Evolutionary conservation across 2,329 filamentous ascomycete genomes (phyloP).

Genomic region (Triangularia setosa): DNA sequence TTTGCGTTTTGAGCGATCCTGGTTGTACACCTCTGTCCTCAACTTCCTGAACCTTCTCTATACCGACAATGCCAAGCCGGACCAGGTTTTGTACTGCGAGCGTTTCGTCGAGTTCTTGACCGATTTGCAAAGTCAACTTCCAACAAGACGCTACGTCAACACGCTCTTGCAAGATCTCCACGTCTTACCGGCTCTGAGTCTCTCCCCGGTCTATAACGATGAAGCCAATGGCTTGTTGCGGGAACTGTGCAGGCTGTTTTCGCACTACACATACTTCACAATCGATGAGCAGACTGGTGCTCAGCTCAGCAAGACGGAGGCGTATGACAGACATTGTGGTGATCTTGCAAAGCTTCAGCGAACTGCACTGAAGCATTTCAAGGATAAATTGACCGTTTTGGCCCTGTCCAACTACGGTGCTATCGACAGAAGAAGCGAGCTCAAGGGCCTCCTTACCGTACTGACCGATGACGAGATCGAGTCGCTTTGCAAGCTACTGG

Average conservation of each 20-base stretch:
- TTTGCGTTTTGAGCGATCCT: constrained; percentile 85
- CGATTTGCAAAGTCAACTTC: constrained; percentile 88
- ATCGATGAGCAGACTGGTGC: constrained; percentile 87
- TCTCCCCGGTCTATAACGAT: constrained; percentile 75
- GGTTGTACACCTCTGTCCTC: constrained; percentile 82
- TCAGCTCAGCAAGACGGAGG: constrained; percentile 67
- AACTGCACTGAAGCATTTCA: constrained; percentile 74
- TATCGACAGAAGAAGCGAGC: constrained; percentile 74
- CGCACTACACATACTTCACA: constrained; percentile 82
- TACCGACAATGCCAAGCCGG: constrained; percentile 47
- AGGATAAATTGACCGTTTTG: constrained; percentile 84
- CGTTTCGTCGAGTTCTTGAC: constrained; percentile 88
- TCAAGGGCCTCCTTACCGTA: constrained; percentile 68
- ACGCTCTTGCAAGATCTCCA: constrained; percentile 82
- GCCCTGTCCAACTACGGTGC: constrained; percentile 89
- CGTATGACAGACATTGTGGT: constrained; percentile 76
- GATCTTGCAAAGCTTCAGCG: constrained; percentile 75
- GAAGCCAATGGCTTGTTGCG: constrained; percentile 73
- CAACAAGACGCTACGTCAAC: constrained; percentile 91
- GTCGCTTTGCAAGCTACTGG: constrained; percentile 64
- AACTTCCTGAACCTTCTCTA: constrained; percentile 78
- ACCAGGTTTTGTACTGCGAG: constrained; percentile 79
- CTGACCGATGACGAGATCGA: constrained; percentile 72
- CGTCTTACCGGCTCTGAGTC: constrained; percentile 67
- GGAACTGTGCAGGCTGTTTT: constrained; percentile 74